Evolutionary conservation across 495 filamentous ascomycete genomes (phyloP).

Genomic region (Penicillium lividum): DNA sequence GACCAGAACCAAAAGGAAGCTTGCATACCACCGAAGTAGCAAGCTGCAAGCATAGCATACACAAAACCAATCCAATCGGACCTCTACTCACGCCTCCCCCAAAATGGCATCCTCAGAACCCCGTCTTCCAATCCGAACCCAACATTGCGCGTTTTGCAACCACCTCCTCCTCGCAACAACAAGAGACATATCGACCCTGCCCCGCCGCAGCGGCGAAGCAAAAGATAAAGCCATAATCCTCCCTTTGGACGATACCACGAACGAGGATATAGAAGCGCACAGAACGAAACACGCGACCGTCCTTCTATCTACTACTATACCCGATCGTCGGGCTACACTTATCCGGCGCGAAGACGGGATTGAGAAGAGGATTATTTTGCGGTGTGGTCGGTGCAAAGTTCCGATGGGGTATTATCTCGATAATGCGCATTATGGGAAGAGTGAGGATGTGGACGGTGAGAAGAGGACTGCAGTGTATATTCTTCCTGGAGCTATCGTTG

Average conservation of each 20-base stretch:
- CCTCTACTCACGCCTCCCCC: neutral
- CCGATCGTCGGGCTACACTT: constrained; percentile 53
- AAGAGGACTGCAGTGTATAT: constrained; percentile 56
- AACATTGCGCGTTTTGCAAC: constrained; percentile 73
- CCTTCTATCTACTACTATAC: constrained; percentile 47
- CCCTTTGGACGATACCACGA: constrained; percentile 20
- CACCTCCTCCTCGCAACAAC: constrained; percentile 70
- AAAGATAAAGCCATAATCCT: constrained; percentile 33
- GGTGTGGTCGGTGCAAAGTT: constrained; percentile 65
- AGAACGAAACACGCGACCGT: constrained; percentile 45
- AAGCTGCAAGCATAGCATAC: neutral
- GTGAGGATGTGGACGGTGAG: constrained; percentile 9
- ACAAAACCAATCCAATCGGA: neutral
- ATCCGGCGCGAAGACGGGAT: constrained; percentile 68
- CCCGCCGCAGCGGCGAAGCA: constrained; percentile 43
- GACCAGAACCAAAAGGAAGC: neutral
- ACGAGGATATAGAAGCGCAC: constrained; percentile 3
- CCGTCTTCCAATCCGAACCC: constrained; percentile 54
- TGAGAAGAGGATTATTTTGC: constrained; percentile 63
- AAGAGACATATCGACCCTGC: constrained; percentile 53
- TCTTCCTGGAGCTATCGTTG: constrained; percentile 54
- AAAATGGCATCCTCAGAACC: constrained; percentile 10
- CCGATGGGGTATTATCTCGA: constrained; percentile 62
- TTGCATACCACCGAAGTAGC: neutral
- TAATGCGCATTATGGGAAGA: constrained; percentile 33